Base-by-base conservation (phyloP, 2,329 filamentous ascomycete species). In the Beauveria medogensis region DNA sequence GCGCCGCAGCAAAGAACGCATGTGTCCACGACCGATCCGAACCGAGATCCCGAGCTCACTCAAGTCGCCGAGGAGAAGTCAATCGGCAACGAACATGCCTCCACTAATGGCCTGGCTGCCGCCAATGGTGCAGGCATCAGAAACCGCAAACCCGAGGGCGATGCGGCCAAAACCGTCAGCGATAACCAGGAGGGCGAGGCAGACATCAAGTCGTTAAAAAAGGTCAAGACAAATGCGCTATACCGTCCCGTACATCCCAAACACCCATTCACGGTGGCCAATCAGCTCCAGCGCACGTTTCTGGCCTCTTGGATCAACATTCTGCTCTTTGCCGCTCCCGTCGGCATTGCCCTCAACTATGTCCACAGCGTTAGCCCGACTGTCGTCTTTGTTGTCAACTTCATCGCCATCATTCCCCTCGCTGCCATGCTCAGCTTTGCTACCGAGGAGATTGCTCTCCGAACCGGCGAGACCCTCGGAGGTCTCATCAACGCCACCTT, bases 401-500 rank as follows among this genome's bases (percentile, higher is more conserved):
- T 97, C 69, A 83, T 97, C 65, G 93, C 92, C 63, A 96, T 97
- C 67, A 87, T 97, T 62, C 92, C 92, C 0, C 80, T 97, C 46
- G 93, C 93, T 3, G 90, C 88, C 16, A 87, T 96, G 78, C 80
- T 97, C 26, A 88, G 89, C 67, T 96, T 89, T 69, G 90, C 91
- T 0, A 97, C 93, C 0, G 93, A 97, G 72, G 92, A 96, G 73
- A 88, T 97, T 65, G 90, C 92, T 3, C 75, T 92, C 59, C 82
- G 87, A 61, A 88, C 87, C 0, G 92, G 92, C 55, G 92, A 97
- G 72, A 92, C 90, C 0, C 77, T 96, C 2, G 93, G 93, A 64
- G 93, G 92, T 60, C 78, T 97, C 41, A 80, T 97, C 61, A 97
- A 97, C 69, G 92, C 92, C 7, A 89, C 89, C 2, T 97, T 97